Percentiles rank a stretch among this genome's conserved stretches.
These are phyloP conservation scores for Trametes villosa DNA, from an alignment of 768 basidiomycete species.

Conservation along the genomic window DNA sequence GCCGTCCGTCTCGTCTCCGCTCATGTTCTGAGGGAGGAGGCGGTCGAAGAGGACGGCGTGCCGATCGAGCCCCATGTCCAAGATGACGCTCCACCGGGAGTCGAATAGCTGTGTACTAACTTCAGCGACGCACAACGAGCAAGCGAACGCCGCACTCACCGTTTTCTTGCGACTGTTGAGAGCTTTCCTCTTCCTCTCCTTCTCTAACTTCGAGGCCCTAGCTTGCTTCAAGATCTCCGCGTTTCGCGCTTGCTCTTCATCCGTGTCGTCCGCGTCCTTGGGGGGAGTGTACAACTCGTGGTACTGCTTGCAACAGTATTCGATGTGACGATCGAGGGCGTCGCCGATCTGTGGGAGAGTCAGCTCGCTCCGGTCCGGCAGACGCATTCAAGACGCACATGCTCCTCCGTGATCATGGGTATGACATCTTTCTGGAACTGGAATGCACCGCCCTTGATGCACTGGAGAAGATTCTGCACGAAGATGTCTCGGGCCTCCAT, in stretches of 20 bases:
- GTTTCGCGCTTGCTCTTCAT: too few species aligned
- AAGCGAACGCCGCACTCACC: background rate
- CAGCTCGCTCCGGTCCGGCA: background rate
- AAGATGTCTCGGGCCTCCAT: background rate
- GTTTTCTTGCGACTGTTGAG: conserved; percentile 3
- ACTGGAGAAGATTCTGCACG: background rate
- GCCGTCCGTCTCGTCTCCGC: conserved; percentile 9
- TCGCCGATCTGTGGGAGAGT: background rate
- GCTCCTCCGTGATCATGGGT: background rate
- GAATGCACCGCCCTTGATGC: conserved; percentile 2
- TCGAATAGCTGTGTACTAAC: background rate
- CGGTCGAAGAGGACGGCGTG: background rate
- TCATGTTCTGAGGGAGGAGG: conserved; percentile 6
- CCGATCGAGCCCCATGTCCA: background rate
- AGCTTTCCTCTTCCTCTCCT: conserved; percentile 1
- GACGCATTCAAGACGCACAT: background rate
- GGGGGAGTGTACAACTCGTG: background rate
- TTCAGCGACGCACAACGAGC: background rate
- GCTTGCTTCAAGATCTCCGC: background rate
- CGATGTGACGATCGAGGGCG: conserved; percentile 1
- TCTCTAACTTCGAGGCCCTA: background rate
- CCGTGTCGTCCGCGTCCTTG: background rate
- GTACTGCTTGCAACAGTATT: conserved; percentile 6
- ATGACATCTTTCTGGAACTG: background rate
- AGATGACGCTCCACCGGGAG: background rate